Conservation (phyloP, 306 rosid genomes). For the Lathyrus aphaca region DNA sequence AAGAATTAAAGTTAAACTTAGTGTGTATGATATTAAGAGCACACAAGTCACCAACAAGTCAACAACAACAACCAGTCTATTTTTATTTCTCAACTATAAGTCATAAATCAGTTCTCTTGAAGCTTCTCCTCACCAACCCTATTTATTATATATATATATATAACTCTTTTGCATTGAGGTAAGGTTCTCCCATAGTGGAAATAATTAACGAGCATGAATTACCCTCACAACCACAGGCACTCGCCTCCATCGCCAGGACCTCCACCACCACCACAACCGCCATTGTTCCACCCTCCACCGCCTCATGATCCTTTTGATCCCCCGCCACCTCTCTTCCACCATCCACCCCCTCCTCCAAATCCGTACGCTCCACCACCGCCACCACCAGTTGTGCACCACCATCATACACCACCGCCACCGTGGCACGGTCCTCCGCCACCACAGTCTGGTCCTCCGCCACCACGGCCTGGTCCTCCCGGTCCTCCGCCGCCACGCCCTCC, state of each 20-base stretch:
- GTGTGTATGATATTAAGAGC: too few relatives aligned
- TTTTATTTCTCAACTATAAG: neutral
- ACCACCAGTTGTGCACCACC: neutral
- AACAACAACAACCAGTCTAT: neutral
- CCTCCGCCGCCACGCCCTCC: conserved; percentile 32
- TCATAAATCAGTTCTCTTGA: neutral
- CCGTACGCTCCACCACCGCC: conserved; percentile 15
- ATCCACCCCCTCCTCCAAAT: conserved; percentile 6
- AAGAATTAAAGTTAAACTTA: too few relatives aligned
- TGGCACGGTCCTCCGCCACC: conserved; percentile 7
- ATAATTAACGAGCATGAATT: conserved; percentile 7
- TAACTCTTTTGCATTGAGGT: too few relatives aligned
- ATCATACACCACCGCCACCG: conserved; percentile 6
- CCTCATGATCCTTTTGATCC: conserved; percentile 28
- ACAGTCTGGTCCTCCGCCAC: conserved; percentile 25
- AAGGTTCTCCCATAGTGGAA: neutral
- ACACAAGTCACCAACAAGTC: neutral
- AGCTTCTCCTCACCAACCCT: neutral
- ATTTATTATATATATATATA: too few relatives aligned
- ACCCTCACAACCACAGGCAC: conserved; percentile 3
- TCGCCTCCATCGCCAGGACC: conserved; percentile 27
- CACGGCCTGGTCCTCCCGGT: conserved; percentile 5
- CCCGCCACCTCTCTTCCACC: conserved; percentile 15
- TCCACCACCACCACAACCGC: conserved; percentile 18
- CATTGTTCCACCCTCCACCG: neutral